Evolutionary conservation across 495 filamentous ascomycete species (phyloP).

Genomic region (Tuber melanosporum): DNA sequence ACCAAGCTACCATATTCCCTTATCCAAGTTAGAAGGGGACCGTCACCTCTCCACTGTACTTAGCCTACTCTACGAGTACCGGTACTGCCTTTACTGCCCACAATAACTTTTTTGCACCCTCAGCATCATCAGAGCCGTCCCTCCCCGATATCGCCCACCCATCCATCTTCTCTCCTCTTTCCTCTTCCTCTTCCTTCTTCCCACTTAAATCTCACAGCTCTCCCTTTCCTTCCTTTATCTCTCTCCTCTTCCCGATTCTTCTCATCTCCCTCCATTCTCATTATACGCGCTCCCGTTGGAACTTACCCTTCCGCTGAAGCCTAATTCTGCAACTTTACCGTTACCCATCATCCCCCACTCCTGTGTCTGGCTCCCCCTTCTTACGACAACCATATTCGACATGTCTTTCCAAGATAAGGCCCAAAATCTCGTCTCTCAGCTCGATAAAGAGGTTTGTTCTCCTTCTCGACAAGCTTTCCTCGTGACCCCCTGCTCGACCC

Average conservation of each 20-base stretch:
- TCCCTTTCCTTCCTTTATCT: neutral
- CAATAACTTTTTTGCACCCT: neutral
- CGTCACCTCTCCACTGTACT: neutral
- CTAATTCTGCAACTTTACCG: neutral
- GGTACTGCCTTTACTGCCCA: neutral
- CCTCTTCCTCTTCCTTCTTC: too few relatives aligned
- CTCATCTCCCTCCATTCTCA: neutral
- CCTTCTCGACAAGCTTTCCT: slow-evolving; percentile 9
- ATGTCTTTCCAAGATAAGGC: slow-evolving; percentile 88
- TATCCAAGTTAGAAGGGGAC: neutral
- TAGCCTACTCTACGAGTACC: neutral
- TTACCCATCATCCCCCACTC: slow-evolving; percentile 6
- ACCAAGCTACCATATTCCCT: neutral
- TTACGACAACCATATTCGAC: slow-evolving; percentile 15
- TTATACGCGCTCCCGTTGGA: neutral
- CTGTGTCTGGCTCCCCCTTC: neutral
- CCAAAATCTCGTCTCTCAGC: slow-evolving; percentile 78
- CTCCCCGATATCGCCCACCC: neutral
- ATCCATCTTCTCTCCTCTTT: neutral
- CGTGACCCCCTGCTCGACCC: slow-evolving; percentile 11
- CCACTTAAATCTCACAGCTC: neutral
- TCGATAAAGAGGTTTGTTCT: slow-evolving; percentile 87
- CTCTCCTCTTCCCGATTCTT: neutral
- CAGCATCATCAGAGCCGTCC: neutral
- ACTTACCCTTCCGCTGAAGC: neutral